A percentile compares a stretch with the other conserved stretches of the same genome.
These are phyloP conservation scores for Fusarium sp. DNA, from an alignment of 2,329 filamentous ascomycete species.

Conservation along the genomic window DNA sequence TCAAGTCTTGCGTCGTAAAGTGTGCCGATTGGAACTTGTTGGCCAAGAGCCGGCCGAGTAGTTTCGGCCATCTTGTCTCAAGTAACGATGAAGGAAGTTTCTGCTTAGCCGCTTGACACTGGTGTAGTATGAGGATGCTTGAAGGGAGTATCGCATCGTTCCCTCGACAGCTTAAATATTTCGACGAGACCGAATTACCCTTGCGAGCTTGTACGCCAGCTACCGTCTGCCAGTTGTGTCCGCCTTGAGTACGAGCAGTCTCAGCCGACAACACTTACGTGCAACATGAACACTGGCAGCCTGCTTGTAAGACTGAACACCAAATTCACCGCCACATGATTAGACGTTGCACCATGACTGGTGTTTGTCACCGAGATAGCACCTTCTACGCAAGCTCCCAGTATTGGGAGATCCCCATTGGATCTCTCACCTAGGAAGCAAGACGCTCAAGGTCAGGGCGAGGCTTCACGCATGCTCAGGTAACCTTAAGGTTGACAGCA, in stretches of 20 bases:
- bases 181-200: not conserved
- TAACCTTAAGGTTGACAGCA: not conserved
- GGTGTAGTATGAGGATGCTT: fast-evolving
- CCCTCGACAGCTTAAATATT: not conserved
- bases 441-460: not conserved
- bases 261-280: not conserved
- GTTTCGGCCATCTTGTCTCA: not conserved
- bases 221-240: not conserved
- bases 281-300: not conserved
- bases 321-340: not conserved
- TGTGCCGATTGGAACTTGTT: constrained; percentile 21
- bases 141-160: not conserved
- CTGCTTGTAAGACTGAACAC: not conserved
- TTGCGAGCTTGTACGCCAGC: not conserved
- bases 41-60: constrained; percentile 7
- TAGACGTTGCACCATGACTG: not conserved
- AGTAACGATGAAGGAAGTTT: fast-evolving
- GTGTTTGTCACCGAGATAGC: constrained; percentile 1
- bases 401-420: not conserved
- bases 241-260: not conserved
- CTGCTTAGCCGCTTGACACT: too few species aligned
- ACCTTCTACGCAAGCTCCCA: not conserved
- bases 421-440: fast-evolving
- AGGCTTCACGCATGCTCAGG: not conserved
- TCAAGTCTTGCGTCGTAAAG: constrained; percentile 33